Percentiles rank a stretch among this genome's conserved stretches.
These are phyloP conservation scores for Neurospora sp. DNA, from an alignment of 2,329 filamentous ascomycete genomes.

Conservation along the genomic window DNA sequence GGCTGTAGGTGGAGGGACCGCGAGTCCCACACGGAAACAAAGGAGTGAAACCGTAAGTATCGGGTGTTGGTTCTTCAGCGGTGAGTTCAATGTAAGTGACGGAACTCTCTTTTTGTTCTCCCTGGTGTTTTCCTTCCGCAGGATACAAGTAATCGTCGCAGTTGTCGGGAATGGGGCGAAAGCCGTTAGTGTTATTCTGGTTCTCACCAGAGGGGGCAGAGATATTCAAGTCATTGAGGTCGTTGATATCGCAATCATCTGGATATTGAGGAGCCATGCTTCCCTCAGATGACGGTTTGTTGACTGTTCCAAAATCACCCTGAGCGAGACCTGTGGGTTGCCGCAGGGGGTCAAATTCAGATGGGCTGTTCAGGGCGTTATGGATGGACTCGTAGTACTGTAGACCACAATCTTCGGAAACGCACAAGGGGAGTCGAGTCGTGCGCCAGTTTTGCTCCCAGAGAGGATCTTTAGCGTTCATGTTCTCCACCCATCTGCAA, in stretches of 20 bases:
- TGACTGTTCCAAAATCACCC: too few relatives aligned
- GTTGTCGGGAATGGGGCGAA: not conserved
- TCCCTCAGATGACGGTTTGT: too few relatives aligned
- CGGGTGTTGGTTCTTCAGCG: not conserved
- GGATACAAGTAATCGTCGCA: not conserved
- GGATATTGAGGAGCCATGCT: not conserved
- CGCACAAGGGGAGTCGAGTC: not conserved
- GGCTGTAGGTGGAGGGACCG: not conserved
- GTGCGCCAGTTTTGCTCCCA: not conserved
- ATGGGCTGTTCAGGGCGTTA: not conserved
- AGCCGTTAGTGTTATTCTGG: not conserved
- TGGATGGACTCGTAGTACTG: not conserved
- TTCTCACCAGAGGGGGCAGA: not conserved
- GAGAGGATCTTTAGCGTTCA: not conserved
- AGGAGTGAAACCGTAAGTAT: not conserved
- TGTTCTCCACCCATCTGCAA: not conserved
- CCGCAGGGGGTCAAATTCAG: not conserved
- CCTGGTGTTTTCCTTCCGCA: not conserved
- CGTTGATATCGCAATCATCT: not conserved
- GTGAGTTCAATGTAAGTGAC: not conserved
- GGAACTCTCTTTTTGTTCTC: not conserved
- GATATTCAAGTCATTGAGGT: not conserved
- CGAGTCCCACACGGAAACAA: not conserved
- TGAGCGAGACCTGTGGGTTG: not conserved
- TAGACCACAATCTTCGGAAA: not conserved